Base-by-base conservation (phyloP, 208 protist genomes). In the Herpetomonas tarakana region DNA sequence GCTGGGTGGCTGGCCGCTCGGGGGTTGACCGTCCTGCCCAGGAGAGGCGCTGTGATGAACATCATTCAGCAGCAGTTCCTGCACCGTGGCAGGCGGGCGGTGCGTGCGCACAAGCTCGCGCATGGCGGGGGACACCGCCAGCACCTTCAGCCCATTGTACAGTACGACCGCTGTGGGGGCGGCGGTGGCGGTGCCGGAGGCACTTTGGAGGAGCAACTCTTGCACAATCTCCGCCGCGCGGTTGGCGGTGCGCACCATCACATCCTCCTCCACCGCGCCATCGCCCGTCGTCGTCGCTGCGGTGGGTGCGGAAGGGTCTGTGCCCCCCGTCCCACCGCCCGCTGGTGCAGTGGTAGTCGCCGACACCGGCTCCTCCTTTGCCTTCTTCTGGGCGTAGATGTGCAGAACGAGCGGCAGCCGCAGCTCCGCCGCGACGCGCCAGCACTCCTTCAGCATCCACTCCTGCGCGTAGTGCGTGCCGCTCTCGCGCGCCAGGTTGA, bases 401-500 rank as follows among this genome's bases (percentile, higher is more conserved):
- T 88, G 81, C 47, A 92, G 58, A 6, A 91, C 70, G 26, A 91
- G 67, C 28, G 85, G 83, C 7, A 89, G 56, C 18, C 61, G 65
- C 41, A 79, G 70, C 16, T 60, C 57, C 9, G 65, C 81, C 11
- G 84, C 85, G 1, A 81, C 58, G 1, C 64, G 41, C 70, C 72
- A 92, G 29, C 75, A 76, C 51, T 78, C 63, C 24, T 58, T 38
- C 29, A 91, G 39, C 9, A 88, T 54, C 29, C 62, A 71, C 56
- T 94, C 88, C 74, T 94, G 88, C 1, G 79, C 71, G 65, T 86
- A 90, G 66, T 91, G 83, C 16, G 84, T 91, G 47, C 71, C 76
- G 56, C 45, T 57, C 31, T 86, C 80, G 35, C 85, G 84, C 16
- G 59, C 62, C 22, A 85, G 72, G 60, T 91, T 83, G 19, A 94